phyloP scores from a whole-genome alignment of 768 basidiomycete genomes.

The Termitomyces eurrhizus region DNA sequence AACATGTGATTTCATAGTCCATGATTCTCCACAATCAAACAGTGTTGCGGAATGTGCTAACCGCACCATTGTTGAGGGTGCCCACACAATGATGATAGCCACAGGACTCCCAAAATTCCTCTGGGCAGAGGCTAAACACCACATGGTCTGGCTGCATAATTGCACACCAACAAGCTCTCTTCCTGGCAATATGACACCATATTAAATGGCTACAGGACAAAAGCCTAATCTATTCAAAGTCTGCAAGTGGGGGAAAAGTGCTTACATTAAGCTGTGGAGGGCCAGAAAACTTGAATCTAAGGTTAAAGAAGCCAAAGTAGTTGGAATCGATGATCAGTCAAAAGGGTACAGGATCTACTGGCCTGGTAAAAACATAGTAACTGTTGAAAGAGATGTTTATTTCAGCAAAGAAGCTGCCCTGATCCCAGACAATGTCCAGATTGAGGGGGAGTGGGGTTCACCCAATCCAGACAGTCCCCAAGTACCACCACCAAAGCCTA shows the following conservation, averaged over 20 bases:
- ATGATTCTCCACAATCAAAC: too few relatives aligned
- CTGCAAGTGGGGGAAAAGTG: not conserved
- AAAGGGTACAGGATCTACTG: slow-evolving; percentile 17
- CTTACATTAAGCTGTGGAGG: slow-evolving; percentile 14
- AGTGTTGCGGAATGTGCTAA: too few relatives aligned
- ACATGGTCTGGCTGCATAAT: not conserved
- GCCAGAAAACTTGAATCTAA: slow-evolving; percentile 8
- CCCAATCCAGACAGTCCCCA: too few relatives aligned
- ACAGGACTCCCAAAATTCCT: slow-evolving; percentile 3
- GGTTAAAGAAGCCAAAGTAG: slow-evolving; percentile 1
- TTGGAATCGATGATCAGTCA: slow-evolving; percentile 19
- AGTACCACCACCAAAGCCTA: not conserved
- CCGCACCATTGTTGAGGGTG: too few relatives aligned
- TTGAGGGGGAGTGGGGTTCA: too few relatives aligned
- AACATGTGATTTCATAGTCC: too few relatives aligned
- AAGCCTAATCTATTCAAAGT: slow-evolving; percentile 2
- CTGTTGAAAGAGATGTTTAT: slow-evolving; percentile 23
- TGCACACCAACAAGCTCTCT: not conserved
- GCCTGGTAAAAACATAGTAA: slow-evolving; percentile 14
- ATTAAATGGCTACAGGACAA: slow-evolving; percentile 1
- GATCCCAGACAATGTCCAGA: too few relatives aligned
- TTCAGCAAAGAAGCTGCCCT: slow-evolving; percentile 16
- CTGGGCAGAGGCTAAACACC: slow-evolving; percentile 6
- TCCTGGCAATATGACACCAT: not conserved
- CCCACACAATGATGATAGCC: not conserved